Evolutionary conservation across 257 asterid species (phyloP), one percentile per base, ranked within the genome.

Genomic region (Linaria vulgaris): DNA sequence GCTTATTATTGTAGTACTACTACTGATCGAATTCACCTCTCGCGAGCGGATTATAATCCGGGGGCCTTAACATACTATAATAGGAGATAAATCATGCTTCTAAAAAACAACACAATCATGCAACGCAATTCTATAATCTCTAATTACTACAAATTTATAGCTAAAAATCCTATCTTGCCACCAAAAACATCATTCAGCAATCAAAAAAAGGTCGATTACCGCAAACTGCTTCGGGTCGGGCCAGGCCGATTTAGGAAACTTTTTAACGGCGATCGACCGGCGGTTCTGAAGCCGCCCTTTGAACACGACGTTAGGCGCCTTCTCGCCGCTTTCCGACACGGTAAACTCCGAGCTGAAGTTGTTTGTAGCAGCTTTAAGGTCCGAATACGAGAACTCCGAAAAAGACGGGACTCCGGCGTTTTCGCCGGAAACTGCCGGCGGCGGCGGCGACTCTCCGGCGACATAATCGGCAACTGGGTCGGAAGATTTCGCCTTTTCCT

Each of bases 161-260:
- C 34, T 27, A 27, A 27, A 2, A 27, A 27, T n/a, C n/a, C n/a
- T n/a, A 27, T 27, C 3, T 27, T 27, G 3, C 34, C 34, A 27
- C 3, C 34, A 27, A 27, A 24, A 56, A 23, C 19, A 3, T 13
- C 9, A 8, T 13, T 55, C 46, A 15, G 27, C 20, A 41, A 57
- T 9, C 10, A 34, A 34, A 57, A 38, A 67, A 21, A 13, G 6
- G 12, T 14, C 59, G 3, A 30, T 59, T 79, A 86, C 95, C 82
- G 84, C 92, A 66, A 87, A 87, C 75, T 87, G 92, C 38, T 84
- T 71, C 1, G 92, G 87, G 75, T 87, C 88, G 3, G 92, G 89
- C 92, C 95, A 87, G 38, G 91, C 79, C 53, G 72, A 44, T 74
- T 84, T 84, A 4, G 84, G 76, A 71, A 87, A 87, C 72, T 70